Evolutionary conservation across 2,329 filamentous ascomycete genomes (phyloP), one percentile per base, ranked within the genome.

Genomic region (Colletotrichum tanaceti): DNA sequence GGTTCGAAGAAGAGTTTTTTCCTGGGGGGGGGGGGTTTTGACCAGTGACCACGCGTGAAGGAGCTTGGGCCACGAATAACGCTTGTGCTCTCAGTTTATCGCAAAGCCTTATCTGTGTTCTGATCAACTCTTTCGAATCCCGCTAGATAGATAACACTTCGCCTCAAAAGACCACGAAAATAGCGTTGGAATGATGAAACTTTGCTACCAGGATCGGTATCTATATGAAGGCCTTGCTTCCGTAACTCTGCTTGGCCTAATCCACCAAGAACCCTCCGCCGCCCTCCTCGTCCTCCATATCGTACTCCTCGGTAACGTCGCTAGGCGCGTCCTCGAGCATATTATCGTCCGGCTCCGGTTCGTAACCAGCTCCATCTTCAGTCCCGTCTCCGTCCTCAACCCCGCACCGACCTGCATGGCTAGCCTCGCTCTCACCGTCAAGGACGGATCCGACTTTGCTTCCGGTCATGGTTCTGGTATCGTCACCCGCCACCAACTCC

Each of bases 211-310:
- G 41, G 20, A 5, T n/a, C 7, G 32, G 16, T 16, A 10, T 44
- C 32, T 35, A 41, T 9, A 14, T 14, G n/a, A 9, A 41, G 10
- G 39, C 10, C n/a, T 22, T 47, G 24, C n/a, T 13, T 46, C 11
- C 50, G 16, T 39, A 3, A 1, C 6, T 4, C 22, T 13, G 14
- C n/a, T 22, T 57, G 9, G 14, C 41, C 65, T 68, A 82, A 18
- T 82, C 80, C 20, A 81, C 68, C 58, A 85, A 61, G 71, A 83
- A 85, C 4, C 84, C 83, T 20, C 85, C 84, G 39, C 82, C 85
- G 69, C 78, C 79, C 9, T 78, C 78, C 67, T 80, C 80, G n/a
- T 79, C 77, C 28, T 77, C 77, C 76, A 82, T 81, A 38, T 81
- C 78, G 73, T 80, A 81, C 73, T 82, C 82, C 68, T 80, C 81